Evolutionary conservation across 2,329 filamentous ascomycete genomes (phyloP).

Genomic region (Arthrocladium fulminans): DNA sequence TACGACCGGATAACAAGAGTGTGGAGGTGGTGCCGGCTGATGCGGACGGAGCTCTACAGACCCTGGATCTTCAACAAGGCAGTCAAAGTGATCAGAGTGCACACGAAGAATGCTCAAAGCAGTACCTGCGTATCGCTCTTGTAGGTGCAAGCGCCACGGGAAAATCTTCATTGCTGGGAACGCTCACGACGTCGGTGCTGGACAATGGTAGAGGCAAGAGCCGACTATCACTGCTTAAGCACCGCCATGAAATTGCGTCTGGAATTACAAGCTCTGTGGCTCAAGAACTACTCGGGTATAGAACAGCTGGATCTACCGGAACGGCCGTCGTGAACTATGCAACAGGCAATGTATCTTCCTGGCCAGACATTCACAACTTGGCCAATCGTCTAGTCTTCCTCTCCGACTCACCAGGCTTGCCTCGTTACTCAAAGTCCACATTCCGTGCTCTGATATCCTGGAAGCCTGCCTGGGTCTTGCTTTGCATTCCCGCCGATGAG

Average conservation of each 20-base stretch:
- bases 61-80: neutral
- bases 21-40: conserved; percentile 3
- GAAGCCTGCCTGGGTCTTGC: conserved; percentile 86
- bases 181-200: conserved; percentile 73
- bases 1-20: conserved; percentile 60
- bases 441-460: conserved; percentile 86
- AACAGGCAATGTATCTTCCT: conserved; percentile 76
- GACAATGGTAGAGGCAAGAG: conserved; percentile 92
- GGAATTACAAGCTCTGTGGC: conserved; percentile 91
- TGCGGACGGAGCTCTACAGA: neutral
- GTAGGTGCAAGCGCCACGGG: conserved; percentile 84
- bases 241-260: conserved; percentile 84
- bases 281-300: conserved; percentile 85
- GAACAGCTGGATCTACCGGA: conserved; percentile 21
- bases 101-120: conserved; percentile 31
- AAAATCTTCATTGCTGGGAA: conserved; percentile 85
- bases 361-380: conserved; percentile 84
- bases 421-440: conserved; percentile 80
- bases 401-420: conserved; percentile 84
- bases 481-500: conserved; percentile 79
- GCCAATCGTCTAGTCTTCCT: conserved; percentile 75
- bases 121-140: conserved; percentile 78
- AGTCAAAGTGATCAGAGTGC: no score
- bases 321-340: conserved; percentile 58
- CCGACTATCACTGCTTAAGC: conserved; percentile 76